A percentile compares a stretch with the other conserved stretches of the same genome.
Conservation (phyloP, 1,284 basidiomycete species). For the Trichosporon inkin region DNA sequence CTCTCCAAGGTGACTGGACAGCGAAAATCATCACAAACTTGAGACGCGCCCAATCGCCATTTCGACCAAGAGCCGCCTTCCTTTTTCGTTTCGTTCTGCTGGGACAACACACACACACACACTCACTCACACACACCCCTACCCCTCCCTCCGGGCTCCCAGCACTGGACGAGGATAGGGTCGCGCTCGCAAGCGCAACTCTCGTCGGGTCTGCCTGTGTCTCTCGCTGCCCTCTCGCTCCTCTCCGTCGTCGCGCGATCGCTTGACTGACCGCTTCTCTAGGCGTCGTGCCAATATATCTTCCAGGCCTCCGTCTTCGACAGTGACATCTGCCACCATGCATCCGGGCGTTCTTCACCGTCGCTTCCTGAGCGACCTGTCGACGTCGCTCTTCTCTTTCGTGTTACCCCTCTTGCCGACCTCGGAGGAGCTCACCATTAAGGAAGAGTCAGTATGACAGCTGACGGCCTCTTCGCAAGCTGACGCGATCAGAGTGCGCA, state of each 20-base stretch:
- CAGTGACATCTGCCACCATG: constrained; percentile 28
- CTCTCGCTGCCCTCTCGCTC: not conserved
- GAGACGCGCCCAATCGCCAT: constrained; percentile 8
- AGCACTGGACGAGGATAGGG: not conserved
- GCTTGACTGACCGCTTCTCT: constrained; percentile 4
- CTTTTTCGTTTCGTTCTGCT: not conserved
- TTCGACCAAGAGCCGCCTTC: not conserved
- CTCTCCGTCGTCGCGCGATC: not conserved
- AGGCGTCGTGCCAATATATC: constrained; percentile 4
- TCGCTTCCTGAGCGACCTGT: constrained; percentile 50
- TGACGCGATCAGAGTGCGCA: constrained; percentile 59
- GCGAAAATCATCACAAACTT: constrained; percentile 3
- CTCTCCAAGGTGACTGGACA: constrained; percentile 4
- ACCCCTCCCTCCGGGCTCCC: no score
- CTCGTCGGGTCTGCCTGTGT: not conserved
- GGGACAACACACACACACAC: not conserved
- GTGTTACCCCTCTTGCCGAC: constrained; percentile 86
- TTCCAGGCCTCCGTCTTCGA: not conserved
- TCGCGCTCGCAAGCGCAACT: not conserved
- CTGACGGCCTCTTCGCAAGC: not conserved
- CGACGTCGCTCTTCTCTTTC: constrained; percentile 54
- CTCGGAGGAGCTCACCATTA: constrained; percentile 80
- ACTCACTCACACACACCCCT: no score
- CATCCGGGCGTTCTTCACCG: constrained; percentile 47
- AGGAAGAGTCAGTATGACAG: constrained; percentile 64